Evolutionary conservation across 306 rosid species (phyloP), one percentile per base, ranked within the genome.

Genomic region (Gastrolobium villosum): DNA sequence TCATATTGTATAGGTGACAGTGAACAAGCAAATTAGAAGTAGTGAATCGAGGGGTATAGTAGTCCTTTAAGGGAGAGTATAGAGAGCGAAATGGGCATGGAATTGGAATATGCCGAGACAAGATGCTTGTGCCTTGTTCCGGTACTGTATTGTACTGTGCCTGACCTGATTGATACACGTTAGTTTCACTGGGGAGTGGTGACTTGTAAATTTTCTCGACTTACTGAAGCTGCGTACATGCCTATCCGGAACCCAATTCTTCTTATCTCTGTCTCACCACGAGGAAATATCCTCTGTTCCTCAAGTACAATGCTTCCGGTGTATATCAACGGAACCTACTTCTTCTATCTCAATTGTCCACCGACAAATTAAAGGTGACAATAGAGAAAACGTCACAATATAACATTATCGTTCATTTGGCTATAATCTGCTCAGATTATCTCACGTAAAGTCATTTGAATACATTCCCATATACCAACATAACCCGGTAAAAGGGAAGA

Each of bases 71-170:
- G 3, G 50, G 0, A n/a, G 2, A 6, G 3, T 3, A 45, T 11
- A n/a, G 0, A 49, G 35, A 28, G 10, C 6, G 5, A 7, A 26
- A 55, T 55, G 62, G 62, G 8, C 26, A 56, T 56, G 43, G 65
- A 59, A 59, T 10, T 56, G 43, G 65, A 59, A 59, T 10, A 59
- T 59, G 65, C 65, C 65, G 15, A 10, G 2, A 57, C 20, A 9
- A 57, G 15, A 31, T 10, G 39, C 65, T 10, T 26, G 28, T 50
- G 56, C 56, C 3, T 50, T n/a, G 20, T 50, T 14, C 5, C 2
- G 56, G 26, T 26, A 26, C 36, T 54, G 35, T 20, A 20, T 20
- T 20, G 26, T 20, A 20, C 26, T 20, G 26, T 20, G 26, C 26
- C 26, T 20, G 26, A 6, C 1, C 10, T 46, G 14, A 46, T 46